A percentile compares a stretch with the other conserved stretches of the same genome.
Evolutionary conservation across 106 monocot genomes (phyloP).

Genomic region (Dendrobium catenatum): DNA sequence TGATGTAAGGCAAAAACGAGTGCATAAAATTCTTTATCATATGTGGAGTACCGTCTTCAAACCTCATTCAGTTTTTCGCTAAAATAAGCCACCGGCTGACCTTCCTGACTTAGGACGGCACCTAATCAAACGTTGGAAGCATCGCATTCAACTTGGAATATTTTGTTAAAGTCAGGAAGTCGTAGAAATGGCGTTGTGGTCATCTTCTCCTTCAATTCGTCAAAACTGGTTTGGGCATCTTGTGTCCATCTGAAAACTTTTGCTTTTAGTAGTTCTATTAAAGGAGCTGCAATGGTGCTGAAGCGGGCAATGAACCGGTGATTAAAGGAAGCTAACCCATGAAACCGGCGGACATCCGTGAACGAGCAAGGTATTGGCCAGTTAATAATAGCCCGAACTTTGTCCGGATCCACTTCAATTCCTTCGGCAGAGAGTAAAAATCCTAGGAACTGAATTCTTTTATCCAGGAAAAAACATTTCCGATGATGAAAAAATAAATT

Average conservation of each 20-base stretch:
- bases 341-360: not conserved
- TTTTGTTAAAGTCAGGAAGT: not conserved
- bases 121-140: not conserved
- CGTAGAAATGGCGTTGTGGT: not conserved
- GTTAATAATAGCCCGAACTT: not conserved
- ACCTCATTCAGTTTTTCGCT: constrained; percentile 7
- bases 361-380: not conserved
- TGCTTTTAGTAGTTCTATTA: not conserved
- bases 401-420: not conserved
- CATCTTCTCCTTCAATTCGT: not conserved
- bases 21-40: not conserved
- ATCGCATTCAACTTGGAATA: constrained; percentile 8
- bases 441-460: not conserved
- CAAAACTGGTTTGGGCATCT: not conserved
- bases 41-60: not conserved
- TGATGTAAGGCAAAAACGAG: not conserved
- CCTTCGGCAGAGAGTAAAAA: not conserved
- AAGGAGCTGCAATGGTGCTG: not conserved
- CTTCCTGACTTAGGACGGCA: not conserved
- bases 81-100: not conserved
- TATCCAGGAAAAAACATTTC: not conserved
- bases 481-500: not conserved
- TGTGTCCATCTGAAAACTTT: not conserved
- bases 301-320: not conserved
- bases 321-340: not conserved